A percentile compares a stretch with the other conserved stretches of the same genome.
Evolutionary conservation across 1,139 yeast species (phyloP).

Genomic region (Blastobotrys illinoisensis): DNA sequence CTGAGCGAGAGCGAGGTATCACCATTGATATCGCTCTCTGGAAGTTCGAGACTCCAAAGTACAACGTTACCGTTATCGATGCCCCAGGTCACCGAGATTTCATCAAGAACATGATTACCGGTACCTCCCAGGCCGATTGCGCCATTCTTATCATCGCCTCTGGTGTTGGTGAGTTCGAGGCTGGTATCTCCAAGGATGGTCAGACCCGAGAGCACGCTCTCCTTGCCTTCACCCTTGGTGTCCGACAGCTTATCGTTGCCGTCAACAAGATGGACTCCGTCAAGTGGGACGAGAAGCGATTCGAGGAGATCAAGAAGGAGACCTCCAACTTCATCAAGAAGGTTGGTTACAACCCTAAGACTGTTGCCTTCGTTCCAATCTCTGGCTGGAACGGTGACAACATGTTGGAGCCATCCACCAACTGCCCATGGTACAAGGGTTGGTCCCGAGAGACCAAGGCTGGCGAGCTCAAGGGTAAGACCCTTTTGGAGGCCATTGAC

Average conservation of each 20-base stretch:
- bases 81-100: constrained; percentile 98
- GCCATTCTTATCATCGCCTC: constrained; percentile 88
- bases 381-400: constrained; percentile 95
- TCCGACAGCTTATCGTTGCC: constrained; percentile 81
- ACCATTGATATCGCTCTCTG: constrained; percentile 91
- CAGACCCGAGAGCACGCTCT: constrained; percentile 94
- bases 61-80: constrained; percentile 87
- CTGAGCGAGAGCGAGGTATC: constrained; percentile 97
- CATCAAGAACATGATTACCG: constrained; percentile 91
- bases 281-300: constrained; percentile 78
- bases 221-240: constrained; percentile 87
- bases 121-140: constrained; percentile 94
- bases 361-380: constrained; percentile 87
- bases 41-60: constrained; percentile 95
- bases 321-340: constrained; percentile 84
- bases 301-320: constrained; percentile 78
- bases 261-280: constrained; percentile 93
- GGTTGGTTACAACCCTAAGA: constrained; percentile 91
- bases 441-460: constrained; percentile 83
- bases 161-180: constrained; percentile 92
- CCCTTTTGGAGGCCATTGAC: constrained; percentile 82
- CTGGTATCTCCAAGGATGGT: constrained; percentile 91
- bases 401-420: constrained; percentile 78
- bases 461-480: constrained; percentile 76
- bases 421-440: constrained; percentile 92